Evolutionary conservation across 2,329 filamentous ascomycete genomes (phyloP).

Genomic region (Fusarium sp.): DNA sequence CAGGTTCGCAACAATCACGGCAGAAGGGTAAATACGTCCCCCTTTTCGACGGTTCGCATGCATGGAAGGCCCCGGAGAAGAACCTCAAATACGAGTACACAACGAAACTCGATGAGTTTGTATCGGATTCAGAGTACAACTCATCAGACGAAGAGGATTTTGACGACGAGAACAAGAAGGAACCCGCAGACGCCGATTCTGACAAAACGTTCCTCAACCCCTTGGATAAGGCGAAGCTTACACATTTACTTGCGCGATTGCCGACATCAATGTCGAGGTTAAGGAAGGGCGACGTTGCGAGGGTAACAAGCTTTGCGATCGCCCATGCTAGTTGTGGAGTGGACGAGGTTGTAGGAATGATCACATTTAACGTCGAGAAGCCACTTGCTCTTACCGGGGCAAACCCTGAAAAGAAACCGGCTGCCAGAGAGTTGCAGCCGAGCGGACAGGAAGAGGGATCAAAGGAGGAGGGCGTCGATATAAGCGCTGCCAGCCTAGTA

Average conservation of each 20-base stretch:
- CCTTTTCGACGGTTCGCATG: constrained; percentile 79
- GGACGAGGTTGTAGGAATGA: constrained; percentile 90
- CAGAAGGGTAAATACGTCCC: constrained; percentile 66
- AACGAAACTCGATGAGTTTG: constrained; percentile 80
- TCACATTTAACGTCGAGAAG: constrained; percentile 82
- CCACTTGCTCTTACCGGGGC: constrained; percentile 80
- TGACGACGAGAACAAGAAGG: constrained; percentile 67
- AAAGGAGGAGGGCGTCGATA: constrained; percentile 65
- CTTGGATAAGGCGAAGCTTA: constrained; percentile 83
- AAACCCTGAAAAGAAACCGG: constrained; percentile 66
- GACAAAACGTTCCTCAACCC: constrained; percentile 80
- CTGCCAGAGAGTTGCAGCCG: constrained; percentile 49
- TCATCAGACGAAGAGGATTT: constrained; percentile 85
- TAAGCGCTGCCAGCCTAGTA: constrained; percentile 78
- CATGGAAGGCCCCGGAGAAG: constrained; percentile 81
- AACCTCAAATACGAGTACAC: constrained; percentile 83
- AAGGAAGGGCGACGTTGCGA: constrained; percentile 85
- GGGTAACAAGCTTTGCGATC: constrained; percentile 89
- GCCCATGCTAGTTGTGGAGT: constrained; percentile 85
- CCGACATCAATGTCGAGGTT: constrained; percentile 80
- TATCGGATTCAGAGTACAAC: constrained; percentile 86
- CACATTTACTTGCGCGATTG: constrained; percentile 83
- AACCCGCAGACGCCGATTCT: constrained; percentile 57
- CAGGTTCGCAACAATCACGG: constrained; percentile 63
- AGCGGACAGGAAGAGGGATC: constrained; percentile 50